Evolutionary conservation across 192 early-diverging fungal genomes (phyloP).

Genomic region (Rhizoclosmatium globosum): DNA sequence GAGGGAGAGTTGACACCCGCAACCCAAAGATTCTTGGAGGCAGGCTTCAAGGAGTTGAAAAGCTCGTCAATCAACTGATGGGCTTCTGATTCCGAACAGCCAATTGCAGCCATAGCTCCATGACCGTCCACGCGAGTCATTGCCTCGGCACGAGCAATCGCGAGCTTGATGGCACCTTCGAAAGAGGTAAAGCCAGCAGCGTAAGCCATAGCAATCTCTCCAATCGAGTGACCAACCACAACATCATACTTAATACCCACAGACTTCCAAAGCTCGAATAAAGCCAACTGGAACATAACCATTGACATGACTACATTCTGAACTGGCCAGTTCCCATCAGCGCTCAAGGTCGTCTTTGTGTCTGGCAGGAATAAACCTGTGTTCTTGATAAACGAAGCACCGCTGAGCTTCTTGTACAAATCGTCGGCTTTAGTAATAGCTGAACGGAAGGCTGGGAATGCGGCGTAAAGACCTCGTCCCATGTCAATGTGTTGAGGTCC

Average conservation of each 20-base stretch:
- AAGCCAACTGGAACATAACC: constrained; percentile 44
- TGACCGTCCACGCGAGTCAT: constrained; percentile 35
- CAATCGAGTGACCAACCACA: constrained; percentile 45
- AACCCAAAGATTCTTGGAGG: constrained; percentile 31
- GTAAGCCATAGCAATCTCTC: constrained; percentile 45
- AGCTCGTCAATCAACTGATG: constrained; percentile 13
- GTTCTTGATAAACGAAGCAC: constrained; percentile 14
- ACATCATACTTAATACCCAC: constrained; percentile 26
- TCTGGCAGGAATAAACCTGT: constrained; percentile 37
- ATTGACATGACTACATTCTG: constrained; percentile 37
- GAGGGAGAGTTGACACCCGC: constrained; percentile 44
- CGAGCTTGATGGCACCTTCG: constrained; percentile 40
- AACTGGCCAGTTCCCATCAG: constrained; percentile 37
- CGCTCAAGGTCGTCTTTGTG: constrained; percentile 1
- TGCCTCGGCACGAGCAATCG: constrained; percentile 41
- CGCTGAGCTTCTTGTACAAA: background rate
- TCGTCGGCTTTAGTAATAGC: constrained; percentile 18
- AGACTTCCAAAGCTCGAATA: constrained; percentile 40
- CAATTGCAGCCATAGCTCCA: constrained; percentile 45
- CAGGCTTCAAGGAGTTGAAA: constrained; percentile 17
- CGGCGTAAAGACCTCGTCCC: constrained; percentile 30
- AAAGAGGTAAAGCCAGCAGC: constrained; percentile 35
- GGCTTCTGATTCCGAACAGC: constrained; percentile 5
- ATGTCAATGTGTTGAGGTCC: constrained; percentile 43
- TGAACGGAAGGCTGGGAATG: constrained; percentile 22